phyloP scores from a whole-genome alignment of 306 rosid genomes.

The Glycine tomentella region DNA sequence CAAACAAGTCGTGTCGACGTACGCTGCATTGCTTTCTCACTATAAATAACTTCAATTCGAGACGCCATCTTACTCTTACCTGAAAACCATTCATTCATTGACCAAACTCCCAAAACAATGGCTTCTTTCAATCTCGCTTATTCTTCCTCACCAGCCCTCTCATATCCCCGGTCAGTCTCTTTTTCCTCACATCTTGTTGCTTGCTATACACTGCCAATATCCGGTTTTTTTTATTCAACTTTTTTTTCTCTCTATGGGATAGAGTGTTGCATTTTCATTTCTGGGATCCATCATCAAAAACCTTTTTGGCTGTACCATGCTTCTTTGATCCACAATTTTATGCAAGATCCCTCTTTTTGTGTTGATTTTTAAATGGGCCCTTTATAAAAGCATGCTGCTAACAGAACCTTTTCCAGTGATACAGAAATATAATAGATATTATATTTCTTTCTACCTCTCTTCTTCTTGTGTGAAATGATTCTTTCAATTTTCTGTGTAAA shows the following conservation, averaged over 20 bases:
- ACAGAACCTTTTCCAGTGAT: background rate
- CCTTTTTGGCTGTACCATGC: background rate
- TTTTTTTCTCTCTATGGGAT: background rate
- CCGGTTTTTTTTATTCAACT: no score
- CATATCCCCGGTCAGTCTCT: slow-evolving; percentile 55
- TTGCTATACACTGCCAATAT: background rate
- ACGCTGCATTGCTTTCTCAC: background rate
- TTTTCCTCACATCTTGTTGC: background rate
- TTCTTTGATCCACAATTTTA: slow-evolving; percentile 10
- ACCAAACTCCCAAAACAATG: slow-evolving; percentile 46
- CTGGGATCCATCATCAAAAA: slow-evolving; percentile 18
- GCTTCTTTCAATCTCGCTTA: slow-evolving; percentile 66
- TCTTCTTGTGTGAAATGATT: background rate
- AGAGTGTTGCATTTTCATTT: background rate
- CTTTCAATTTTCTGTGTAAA: background rate
- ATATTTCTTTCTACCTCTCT: background rate
- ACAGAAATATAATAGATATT: background rate
- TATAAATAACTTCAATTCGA: background rate
- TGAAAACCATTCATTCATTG: background rate
- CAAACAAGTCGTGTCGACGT: background rate
- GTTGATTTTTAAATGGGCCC: background rate
- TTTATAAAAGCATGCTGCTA: background rate
- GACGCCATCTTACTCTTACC: background rate
- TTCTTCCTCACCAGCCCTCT: slow-evolving; percentile 62
- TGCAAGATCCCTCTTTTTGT: slow-evolving; percentile 1